A percentile compares a stretch with the other conserved stretches of the same genome.
Evolutionary conservation across 1,284 basidiomycete species (phyloP).

Genomic region (Tilletia walkeri): DNA sequence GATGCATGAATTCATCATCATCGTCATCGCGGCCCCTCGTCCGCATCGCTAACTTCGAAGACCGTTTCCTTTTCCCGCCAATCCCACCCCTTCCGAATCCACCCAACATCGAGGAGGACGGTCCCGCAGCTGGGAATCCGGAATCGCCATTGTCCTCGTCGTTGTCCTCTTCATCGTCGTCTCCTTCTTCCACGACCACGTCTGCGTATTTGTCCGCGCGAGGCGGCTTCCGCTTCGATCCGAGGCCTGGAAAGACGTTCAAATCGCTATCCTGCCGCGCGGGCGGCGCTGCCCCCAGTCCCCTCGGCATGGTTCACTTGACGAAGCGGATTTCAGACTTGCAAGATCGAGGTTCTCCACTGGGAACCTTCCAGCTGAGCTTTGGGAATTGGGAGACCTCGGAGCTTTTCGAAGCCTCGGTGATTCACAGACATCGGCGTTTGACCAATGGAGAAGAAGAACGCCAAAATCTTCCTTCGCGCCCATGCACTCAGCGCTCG

Average conservation of each 20-base stretch:
- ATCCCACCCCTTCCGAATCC: neutral
- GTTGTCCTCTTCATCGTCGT: constrained; percentile 3
- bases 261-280: neutral
- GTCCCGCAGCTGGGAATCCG: neutral
- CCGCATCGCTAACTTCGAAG: neutral
- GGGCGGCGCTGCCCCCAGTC: neutral
- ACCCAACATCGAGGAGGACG: neutral
- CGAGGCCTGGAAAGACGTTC: neutral
- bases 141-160: neutral
- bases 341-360: neutral
- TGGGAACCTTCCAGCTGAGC: neutral
- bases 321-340: neutral
- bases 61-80: neutral
- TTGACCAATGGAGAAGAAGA: no score
- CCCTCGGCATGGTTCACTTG: neutral
- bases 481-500: no score
- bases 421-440: no score
- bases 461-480: no score
- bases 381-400: neutral
- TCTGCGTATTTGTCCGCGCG: constrained; percentile 13
- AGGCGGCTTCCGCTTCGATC: neutral
- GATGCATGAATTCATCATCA: neutral
- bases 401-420: neutral
- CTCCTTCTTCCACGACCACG: constrained; percentile 1
- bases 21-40: neutral